Percentiles rank a stretch among this genome's conserved stretches.
Conservation (phyloP, 331 rosid genomes). For the Quercus phellos region DNA sequence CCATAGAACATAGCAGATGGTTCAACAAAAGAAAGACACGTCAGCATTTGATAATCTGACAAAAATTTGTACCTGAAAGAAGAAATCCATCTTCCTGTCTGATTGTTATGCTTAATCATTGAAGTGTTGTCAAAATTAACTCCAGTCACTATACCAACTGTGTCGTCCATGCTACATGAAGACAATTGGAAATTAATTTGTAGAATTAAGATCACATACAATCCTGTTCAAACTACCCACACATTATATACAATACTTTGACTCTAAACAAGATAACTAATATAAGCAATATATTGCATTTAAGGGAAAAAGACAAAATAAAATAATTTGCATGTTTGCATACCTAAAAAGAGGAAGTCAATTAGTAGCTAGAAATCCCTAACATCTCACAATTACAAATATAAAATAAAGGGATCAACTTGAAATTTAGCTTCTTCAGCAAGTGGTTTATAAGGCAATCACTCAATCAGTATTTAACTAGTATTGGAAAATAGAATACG, state of each 20-base stretch:
- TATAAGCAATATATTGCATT: background rate
- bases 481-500: background rate
- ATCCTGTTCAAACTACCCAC: background rate
- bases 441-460: background rate
- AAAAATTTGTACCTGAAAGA: constrained; percentile 59
- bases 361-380: background rate
- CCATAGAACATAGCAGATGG: background rate
- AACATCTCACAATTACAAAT: background rate
- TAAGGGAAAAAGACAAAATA: too few relatives aligned
- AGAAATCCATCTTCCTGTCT: constrained; percentile 73
- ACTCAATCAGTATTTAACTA: background rate
- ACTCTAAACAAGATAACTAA: background rate
- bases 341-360: background rate
- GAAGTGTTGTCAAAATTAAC: constrained; percentile 43
- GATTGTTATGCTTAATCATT: constrained; percentile 52
- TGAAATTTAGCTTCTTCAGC: background rate
- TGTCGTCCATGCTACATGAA: constrained; percentile 60
- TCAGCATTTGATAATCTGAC: constrained; percentile 2
- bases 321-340: too few relatives aligned
- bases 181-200: background rate
- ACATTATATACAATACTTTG: background rate
- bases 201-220: constrained; percentile 6
- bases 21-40: background rate
- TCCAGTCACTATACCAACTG: constrained; percentile 63
- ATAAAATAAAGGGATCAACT: background rate